Evolutionary conservation across 2,329 filamentous ascomycete species (phyloP).

Genomic region (Sporothrix brunneoviolacea): DNA sequence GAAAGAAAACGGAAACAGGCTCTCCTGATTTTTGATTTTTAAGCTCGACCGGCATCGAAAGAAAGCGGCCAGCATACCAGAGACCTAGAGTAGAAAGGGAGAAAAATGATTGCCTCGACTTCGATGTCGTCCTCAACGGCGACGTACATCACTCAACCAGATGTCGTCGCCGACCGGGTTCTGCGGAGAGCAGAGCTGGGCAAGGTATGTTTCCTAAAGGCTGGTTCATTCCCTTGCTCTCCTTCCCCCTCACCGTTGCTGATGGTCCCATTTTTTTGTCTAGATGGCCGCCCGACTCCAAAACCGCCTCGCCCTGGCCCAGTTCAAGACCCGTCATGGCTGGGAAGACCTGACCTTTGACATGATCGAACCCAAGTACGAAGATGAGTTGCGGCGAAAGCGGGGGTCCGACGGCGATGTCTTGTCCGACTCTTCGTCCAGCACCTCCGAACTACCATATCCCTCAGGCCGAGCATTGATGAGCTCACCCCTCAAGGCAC

Average conservation of each 20-base stretch:
- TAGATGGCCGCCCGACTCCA: constrained; percentile 91
- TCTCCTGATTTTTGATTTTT: too few species aligned
- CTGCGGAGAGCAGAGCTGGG: constrained; percentile 67
- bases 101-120: constrained; percentile 15
- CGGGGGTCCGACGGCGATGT: constrained; percentile 64
- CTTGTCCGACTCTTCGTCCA: constrained; percentile 81
- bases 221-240: not conserved
- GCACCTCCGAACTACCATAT: constrained; percentile 69
- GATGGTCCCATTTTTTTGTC: not conserved
- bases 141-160: constrained; percentile 52
- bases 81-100: not conserved
- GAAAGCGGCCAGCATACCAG: too few species aligned
- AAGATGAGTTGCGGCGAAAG: constrained; percentile 70
- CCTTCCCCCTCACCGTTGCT: not conserved
- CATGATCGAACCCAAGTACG: constrained; percentile 75
- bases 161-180: constrained; percentile 60
- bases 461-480: constrained; percentile 58
- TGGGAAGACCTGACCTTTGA: constrained; percentile 87
- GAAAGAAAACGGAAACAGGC: not conserved
- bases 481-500: constrained; percentile 77
- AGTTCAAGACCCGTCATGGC: constrained; percentile 94
- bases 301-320: constrained; percentile 88
- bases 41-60: too few species aligned
- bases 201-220: constrained; percentile 56
- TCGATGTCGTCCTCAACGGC: constrained; percentile 22